These are phyloP conservation scores for Endocalyx cinctus DNA, from an alignment of 2,329 filamentous ascomycete species.

Conservation along the genomic window DNA sequence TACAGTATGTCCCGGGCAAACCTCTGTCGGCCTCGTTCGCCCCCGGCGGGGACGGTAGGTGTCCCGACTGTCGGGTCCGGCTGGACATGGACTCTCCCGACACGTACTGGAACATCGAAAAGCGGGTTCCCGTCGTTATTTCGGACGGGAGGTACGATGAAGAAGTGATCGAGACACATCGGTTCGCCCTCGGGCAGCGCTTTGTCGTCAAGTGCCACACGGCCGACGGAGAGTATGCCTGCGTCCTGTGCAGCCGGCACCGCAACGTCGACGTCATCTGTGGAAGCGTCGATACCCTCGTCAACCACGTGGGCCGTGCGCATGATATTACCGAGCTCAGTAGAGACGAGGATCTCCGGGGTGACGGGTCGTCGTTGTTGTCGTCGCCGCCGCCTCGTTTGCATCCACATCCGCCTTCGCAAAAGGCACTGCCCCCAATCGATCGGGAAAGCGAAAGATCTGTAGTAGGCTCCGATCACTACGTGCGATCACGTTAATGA, in stretches of 20 bases:
- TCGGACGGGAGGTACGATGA: constrained; percentile 5
- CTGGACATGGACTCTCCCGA: constrained; percentile 20
- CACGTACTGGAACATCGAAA: constrained; percentile 24
- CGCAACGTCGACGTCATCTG: constrained; percentile 25
- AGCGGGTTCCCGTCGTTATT: constrained; percentile 10
- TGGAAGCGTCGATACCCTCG: constrained; percentile 22
- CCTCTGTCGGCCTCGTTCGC: constrained; percentile 16
- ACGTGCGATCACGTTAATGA: too few relatives aligned
- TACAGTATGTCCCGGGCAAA: constrained; percentile 23
- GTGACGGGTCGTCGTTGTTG: too few relatives aligned
- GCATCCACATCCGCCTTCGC: too few relatives aligned
- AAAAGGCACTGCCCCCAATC: too few relatives aligned
- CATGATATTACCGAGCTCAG: constrained; percentile 12
- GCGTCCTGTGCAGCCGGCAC: constrained; percentile 25
- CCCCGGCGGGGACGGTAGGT: constrained; percentile 16
- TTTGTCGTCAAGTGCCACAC: constrained; percentile 35
- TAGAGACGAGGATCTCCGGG: constrained; percentile 11
- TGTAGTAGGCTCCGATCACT: too few relatives aligned
- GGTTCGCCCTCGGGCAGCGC: constrained; percentile 27
- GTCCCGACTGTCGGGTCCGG: constrained; percentile 21
- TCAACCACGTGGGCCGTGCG: constrained; percentile 23
- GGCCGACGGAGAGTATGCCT: constrained; percentile 25
- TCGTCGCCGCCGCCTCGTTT: too few relatives aligned
- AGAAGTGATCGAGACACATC: constrained; percentile 20
- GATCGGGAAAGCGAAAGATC: too few relatives aligned